A percentile compares a stretch with the other conserved stretches of the same genome.
Conservation (phyloP, 495 filamentous ascomycete species). For the Aspergillus funiculosus region DNA sequence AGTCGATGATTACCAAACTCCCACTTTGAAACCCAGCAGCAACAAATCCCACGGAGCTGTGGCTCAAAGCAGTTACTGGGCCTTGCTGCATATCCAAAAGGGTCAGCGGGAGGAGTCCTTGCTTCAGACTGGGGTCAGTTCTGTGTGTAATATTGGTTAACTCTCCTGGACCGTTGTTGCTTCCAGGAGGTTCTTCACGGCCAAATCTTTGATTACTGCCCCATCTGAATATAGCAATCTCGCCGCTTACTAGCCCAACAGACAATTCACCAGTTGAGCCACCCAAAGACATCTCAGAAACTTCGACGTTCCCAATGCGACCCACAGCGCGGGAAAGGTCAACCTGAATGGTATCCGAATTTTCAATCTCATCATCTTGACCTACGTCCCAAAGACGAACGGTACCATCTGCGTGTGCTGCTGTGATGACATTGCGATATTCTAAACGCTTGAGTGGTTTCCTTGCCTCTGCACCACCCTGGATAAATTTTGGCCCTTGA, state of each 20-base stretch:
- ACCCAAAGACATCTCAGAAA: constrained; percentile 69
- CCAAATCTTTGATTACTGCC: constrained; percentile 63
- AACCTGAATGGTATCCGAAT: constrained; percentile 70
- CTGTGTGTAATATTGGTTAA: constrained; percentile 69
- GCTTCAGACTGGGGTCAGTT: constrained; percentile 71
- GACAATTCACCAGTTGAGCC: constrained; percentile 77
- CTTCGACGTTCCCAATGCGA: constrained; percentile 67
- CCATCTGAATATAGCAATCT: constrained; percentile 86
- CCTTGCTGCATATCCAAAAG: constrained; percentile 79
- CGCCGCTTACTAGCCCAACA: constrained; percentile 72
- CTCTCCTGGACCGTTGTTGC: constrained; percentile 47
- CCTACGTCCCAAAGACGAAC: constrained; percentile 87
- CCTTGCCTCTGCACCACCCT: constrained; percentile 65
- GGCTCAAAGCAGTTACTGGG: constrained; percentile 66
- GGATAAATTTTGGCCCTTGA: constrained; percentile 66
- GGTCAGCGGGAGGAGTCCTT: constrained; percentile 74
- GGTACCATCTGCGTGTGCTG: constrained; percentile 81
- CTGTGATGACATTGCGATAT: constrained; percentile 71
- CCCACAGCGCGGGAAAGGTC: constrained; percentile 81
- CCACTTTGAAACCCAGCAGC: constrained; percentile 79
- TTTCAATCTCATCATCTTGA: constrained; percentile 88
- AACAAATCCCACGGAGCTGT: constrained; percentile 88
- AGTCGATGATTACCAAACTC: constrained; percentile 70
- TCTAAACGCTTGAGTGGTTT: constrained; percentile 70
- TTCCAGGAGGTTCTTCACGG: constrained; percentile 49